These are phyloP conservation scores for Phytopythium delawarense DNA, from an alignment of 352 stramenopile genomes.

Conservation along the genomic window DNA sequence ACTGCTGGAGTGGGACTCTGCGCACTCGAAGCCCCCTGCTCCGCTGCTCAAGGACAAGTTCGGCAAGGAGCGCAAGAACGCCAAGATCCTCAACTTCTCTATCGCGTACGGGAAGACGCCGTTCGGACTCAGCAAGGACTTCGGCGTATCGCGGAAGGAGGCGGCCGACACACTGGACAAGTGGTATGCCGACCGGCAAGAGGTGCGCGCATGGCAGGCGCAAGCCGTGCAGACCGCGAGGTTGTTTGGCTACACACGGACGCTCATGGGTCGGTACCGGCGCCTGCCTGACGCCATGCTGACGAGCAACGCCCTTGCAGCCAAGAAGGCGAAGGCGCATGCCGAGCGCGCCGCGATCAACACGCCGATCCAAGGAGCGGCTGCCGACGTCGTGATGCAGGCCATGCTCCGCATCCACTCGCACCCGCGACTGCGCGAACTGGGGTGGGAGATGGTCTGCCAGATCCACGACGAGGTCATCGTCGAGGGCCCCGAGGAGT, in stretches of 20 bases:
- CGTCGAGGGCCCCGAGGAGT: slow-evolving; percentile 97
- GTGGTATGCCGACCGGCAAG: slow-evolving; percentile 95
- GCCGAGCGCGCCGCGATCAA: slow-evolving; percentile 98
- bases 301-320: slow-evolving; percentile 40
- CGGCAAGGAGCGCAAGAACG: slow-evolving; percentile 95
- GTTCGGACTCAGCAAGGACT: slow-evolving; percentile 93
- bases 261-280: slow-evolving; percentile 97
- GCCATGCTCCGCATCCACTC: slow-evolving; percentile 98
- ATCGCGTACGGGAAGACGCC: slow-evolving; percentile 99
- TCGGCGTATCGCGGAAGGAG: slow-evolving; percentile 76
- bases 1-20: slow-evolving; percentile 97
- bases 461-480: slow-evolving; percentile 99
- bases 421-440: slow-evolving; percentile 85
- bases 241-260: slow-evolving; percentile 88
- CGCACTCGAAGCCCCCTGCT: slow-evolving; percentile 81
- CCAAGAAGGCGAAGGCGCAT: slow-evolving; percentile 80
- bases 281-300: slow-evolving; percentile 93
- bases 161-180: slow-evolving; percentile 88
- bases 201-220: slow-evolving; percentile 93
- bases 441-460: slow-evolving; percentile 98
- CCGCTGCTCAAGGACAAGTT: slow-evolving; percentile 99
- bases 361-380: slow-evolving; percentile 98
- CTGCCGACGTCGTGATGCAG: slow-evolving; percentile 99
- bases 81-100: slow-evolving; percentile 99
- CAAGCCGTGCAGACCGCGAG: slow-evolving; percentile 89